These are phyloP conservation scores for Lipomyces yamadae DNA, from an alignment of 805 yeast species.

Conservation along the genomic window DNA sequence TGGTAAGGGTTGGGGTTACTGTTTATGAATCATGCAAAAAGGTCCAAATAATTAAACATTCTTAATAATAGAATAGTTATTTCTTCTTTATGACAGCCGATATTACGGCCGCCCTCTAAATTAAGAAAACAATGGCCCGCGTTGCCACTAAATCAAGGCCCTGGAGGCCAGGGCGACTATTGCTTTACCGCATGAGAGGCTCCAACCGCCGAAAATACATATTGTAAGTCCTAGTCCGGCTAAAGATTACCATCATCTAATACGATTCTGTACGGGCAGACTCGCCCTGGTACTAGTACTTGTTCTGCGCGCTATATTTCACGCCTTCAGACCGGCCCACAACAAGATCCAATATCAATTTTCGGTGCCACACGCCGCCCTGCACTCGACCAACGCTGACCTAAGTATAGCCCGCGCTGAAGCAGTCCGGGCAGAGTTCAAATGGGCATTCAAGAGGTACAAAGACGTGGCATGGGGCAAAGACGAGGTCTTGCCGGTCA, in stretches of 20 bases:
- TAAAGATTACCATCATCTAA: not conserved
- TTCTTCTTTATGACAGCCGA: too few species aligned
- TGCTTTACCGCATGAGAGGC: conserved; percentile 10
- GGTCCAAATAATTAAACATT: too few species aligned
- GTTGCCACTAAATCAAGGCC: conserved; percentile 12
- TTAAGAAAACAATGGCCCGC: conserved; percentile 1
- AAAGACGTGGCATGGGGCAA: conserved; percentile 45
- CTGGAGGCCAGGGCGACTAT: not conserved
- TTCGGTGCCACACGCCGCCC: conserved; percentile 6
- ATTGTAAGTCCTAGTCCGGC: conserved; percentile 9
- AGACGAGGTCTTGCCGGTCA: conserved; percentile 49
- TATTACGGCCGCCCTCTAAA: not conserved
- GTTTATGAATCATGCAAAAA: too few species aligned
- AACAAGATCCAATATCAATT: conserved; percentile 22
- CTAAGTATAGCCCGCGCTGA: conserved; percentile 20
- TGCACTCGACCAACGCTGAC: not conserved
- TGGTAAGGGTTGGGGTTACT: too few species aligned
- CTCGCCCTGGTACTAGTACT: not conserved
- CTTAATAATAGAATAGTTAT: not conserved
- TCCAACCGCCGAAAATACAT: conserved; percentile 11
- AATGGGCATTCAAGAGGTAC: conserved; percentile 31
- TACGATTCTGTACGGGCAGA: not conserved
- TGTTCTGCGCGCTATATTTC: not conserved
- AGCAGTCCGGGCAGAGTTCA: conserved; percentile 24
- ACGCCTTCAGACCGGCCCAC: conserved; percentile 10